Base-by-base conservation (phyloP, 1,284 basidiomycete species). In the Microbotryum violaceum region DNA sequence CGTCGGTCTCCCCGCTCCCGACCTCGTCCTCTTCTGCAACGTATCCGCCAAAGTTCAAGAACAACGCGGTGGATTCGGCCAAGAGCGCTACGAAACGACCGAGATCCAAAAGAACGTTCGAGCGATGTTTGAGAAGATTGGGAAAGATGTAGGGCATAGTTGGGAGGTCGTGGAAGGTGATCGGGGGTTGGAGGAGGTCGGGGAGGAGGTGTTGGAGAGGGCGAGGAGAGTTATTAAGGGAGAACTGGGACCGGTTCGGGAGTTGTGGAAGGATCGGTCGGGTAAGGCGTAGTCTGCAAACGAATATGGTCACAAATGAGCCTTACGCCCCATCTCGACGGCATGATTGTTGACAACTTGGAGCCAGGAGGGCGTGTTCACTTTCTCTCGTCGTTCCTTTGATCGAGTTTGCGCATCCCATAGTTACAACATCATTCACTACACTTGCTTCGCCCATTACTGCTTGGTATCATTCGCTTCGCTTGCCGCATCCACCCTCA, bases 11-110 rank as follows among this genome's bases (percentile, higher is more conserved):
- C 94, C 92, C 2, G 81, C 86, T 0, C 94, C 94, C 0, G 94
- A 98, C 75, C 73, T 93, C 44, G 87, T 87, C 0, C 73, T 97
- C 57, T 97, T 94, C 78, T 83, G 98, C 57, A 85, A 92, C 65
- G 82, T 97, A 60, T 78, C 85, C 1, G 86, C 89, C 0, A 83
- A 85, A 55, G 78, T 81, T 12, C 90, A 91, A 0, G 79, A 81
- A 25, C 73, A 78, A 54, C 82, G 94, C n/a, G 88, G 87, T 2
- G 91, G 89, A 0, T 98, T 88, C 70, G 96, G 96, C 1, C 81
- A 83, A 58, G 94, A 98, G 78, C 81, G 93, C 16, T 79, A 77
- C 69, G 78, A 79, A 64, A 74, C 70, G 57, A 52, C 59, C 6
- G 73, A 73, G 27, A 80, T 90, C 75, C 91, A 94, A 74, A 75